Evolutionary conservation across 1,139 yeast genomes (phyloP).

Genomic region (Arxiozyma telluris): DNA sequence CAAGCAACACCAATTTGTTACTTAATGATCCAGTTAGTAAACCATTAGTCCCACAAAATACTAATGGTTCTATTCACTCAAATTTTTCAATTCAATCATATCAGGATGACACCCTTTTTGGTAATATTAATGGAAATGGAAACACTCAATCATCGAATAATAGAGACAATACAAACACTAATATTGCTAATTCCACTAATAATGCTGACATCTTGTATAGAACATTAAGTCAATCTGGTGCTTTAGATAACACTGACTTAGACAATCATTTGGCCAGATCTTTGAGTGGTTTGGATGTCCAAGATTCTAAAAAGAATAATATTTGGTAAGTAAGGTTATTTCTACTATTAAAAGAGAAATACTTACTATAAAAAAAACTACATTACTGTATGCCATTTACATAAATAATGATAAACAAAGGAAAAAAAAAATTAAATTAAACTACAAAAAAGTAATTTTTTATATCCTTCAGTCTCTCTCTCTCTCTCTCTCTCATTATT

Average conservation of each 20-base stretch:
- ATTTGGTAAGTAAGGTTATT: background rate
- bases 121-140: slow-evolving; percentile 4
- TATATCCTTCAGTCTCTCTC: background rate
- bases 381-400: background rate
- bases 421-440: background rate
- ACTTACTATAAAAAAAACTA: background rate
- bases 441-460: background rate
- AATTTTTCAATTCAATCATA: slow-evolving; percentile 28
- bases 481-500: background rate
- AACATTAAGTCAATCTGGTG: slow-evolving; percentile 8
- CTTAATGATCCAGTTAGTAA: slow-evolving; percentile 5
- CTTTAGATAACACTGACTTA: slow-evolving; percentile 16
- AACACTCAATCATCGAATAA: background rate
- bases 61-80: slow-evolving; percentile 30
- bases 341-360: too few relatives aligned
- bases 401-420: too few relatives aligned
- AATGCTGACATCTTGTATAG: slow-evolving; percentile 13
- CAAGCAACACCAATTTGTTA: slow-evolving; percentile 2
- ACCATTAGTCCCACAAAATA: slow-evolving; percentile 26
- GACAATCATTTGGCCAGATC: slow-evolving; percentile 29
- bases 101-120: slow-evolving; percentile 16
- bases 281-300: slow-evolving; percentile 28
- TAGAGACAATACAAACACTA: background rate
- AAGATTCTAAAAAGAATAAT: slow-evolving; percentile 10
- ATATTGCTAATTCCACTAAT: background rate